phyloP scores from a whole-genome alignment of 352 stramenopile genomes.

The Pythium apleroticum region DNA sequence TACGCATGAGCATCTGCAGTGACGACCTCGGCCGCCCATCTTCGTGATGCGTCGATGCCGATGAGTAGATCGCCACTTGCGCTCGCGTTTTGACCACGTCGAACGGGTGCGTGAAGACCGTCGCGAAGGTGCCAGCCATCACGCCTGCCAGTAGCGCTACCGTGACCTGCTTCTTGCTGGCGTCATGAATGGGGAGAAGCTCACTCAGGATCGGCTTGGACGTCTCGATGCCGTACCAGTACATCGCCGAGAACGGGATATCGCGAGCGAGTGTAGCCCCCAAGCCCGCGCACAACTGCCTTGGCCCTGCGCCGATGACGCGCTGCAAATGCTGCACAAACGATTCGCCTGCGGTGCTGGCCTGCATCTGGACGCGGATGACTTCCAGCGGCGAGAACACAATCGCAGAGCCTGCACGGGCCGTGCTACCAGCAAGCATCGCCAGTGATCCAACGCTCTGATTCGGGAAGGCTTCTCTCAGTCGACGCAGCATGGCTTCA shows the following conservation, averaged over 20 bases:
- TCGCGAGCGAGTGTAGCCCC: conserved; percentile 91
- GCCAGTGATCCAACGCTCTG: conserved; percentile 41
- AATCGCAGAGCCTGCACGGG: conserved; percentile 53
- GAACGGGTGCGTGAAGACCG: conserved; percentile 91
- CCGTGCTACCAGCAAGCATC: conserved; percentile 50
- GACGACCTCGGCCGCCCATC: conserved; percentile 29
- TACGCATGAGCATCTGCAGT: conserved; percentile 43
- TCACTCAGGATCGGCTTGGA: conserved; percentile 54
- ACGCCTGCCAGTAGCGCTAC: conserved; percentile 87
- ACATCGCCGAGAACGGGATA: conserved; percentile 94
- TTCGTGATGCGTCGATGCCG: conserved; percentile 23
- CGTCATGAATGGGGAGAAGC: conserved; percentile 32
- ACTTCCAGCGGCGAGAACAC: conserved; percentile 87
- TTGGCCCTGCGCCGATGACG: conserved; percentile 40
- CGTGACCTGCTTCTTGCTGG: conserved; percentile 33
- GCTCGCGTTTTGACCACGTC: conserved; percentile 95
- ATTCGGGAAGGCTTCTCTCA: conserved; percentile 40
- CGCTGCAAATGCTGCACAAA: conserved; percentile 47
- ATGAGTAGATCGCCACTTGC: conserved; percentile 61
- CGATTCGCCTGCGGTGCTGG: conserved; percentile 44
- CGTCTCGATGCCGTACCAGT: conserved; percentile 92
- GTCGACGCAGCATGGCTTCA: conserved; percentile 60
- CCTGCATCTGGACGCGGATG: conserved; percentile 87
- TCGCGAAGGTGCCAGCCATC: conserved; percentile 80
- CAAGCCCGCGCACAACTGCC: conserved; percentile 70